Evolutionary conservation across 1,284 basidiomycete species (phyloP).

Genomic region (Cryptococcus deneoformans): DNA sequence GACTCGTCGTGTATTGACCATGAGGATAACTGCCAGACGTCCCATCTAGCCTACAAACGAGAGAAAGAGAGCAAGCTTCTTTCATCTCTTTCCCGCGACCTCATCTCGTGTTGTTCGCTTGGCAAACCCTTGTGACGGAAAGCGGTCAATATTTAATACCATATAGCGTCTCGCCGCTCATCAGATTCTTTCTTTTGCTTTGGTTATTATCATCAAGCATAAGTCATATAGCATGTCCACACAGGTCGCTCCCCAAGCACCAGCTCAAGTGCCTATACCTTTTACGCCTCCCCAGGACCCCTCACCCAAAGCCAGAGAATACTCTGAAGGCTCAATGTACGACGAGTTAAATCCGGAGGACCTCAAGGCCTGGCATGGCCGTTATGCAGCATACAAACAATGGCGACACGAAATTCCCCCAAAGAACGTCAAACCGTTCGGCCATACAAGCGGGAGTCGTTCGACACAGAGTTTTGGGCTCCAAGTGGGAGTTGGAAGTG

Average conservation of each 20-base stretch:
- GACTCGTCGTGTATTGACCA: too few species aligned
- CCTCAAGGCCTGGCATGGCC: conserved; percentile 10
- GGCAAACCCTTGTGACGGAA: too few species aligned
- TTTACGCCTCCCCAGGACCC: conserved; percentile 1
- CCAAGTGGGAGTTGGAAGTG: conserved; percentile 16
- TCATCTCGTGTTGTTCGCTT: too few species aligned
- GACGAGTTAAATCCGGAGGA: conserved; percentile 9
- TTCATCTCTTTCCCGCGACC: too few species aligned
- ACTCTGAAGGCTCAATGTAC: conserved; percentile 18
- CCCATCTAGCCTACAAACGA: too few species aligned
- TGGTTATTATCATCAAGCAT: too few species aligned
- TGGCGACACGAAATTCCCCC: conserved; percentile 12
- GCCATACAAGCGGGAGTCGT: neutral
- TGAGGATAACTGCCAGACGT: too few species aligned
- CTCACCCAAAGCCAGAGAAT: neutral
- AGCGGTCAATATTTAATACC: too few species aligned
- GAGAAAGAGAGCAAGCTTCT: too few species aligned
- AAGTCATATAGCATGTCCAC: neutral
- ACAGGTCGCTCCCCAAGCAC: neutral
- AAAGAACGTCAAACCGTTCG: neutral
- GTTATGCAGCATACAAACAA: conserved; percentile 10
- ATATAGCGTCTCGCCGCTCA: too few species aligned
- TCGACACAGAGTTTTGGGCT: conserved; percentile 2
- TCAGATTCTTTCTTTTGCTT: too few species aligned
- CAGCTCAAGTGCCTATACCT: conserved; percentile 3